Percentiles rank a stretch among this genome's conserved stretches.
These are phyloP conservation scores for Polysphondylium violaceum DNA, from an alignment of 78 protist genomes.

Conservation along the genomic window DNA sequence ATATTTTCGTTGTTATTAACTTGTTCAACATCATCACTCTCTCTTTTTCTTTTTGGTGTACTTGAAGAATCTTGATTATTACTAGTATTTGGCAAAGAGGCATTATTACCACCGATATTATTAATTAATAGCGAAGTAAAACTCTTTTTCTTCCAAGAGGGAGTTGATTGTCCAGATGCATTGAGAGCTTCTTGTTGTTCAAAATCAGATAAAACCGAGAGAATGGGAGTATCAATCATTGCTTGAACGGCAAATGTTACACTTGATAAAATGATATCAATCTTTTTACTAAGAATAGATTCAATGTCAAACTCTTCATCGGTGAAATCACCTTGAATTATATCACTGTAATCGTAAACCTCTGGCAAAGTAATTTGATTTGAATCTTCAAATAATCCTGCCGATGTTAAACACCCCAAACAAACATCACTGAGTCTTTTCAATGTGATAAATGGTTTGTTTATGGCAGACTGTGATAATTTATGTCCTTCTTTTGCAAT, in stretches of 20 bases:
- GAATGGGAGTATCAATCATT: slow-evolving; percentile 29
- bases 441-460: slow-evolving; percentile 33
- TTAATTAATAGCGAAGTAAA: too few species aligned
- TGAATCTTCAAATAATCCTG: slow-evolving; percentile 44
- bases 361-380: neutral
- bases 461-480: neutral
- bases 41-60: too few species aligned
- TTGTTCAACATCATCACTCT: too few species aligned
- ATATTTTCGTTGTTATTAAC: too few species aligned
- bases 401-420: slow-evolving; percentile 33
- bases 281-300: neutral
- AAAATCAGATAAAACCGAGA: neutral
- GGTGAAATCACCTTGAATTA: neutral
- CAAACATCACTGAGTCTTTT: slow-evolving; percentile 42
- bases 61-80: too few species aligned
- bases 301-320: slow-evolving; percentile 46
- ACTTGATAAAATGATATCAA: slow-evolving; percentile 33
- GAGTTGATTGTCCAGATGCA: too few species aligned
- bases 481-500: slow-evolving; percentile 37
- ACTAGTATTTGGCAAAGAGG: too few species aligned
- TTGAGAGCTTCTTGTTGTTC: slow-evolving; percentile 9
- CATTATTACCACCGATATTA: too few species aligned
- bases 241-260: slow-evolving; percentile 13
- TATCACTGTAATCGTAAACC: slow-evolving; percentile 15
- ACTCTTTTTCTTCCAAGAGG: neutral